Conservation (phyloP, 768 basidiomycete genomes). For the Rhizopogon roseolus region DNA sequence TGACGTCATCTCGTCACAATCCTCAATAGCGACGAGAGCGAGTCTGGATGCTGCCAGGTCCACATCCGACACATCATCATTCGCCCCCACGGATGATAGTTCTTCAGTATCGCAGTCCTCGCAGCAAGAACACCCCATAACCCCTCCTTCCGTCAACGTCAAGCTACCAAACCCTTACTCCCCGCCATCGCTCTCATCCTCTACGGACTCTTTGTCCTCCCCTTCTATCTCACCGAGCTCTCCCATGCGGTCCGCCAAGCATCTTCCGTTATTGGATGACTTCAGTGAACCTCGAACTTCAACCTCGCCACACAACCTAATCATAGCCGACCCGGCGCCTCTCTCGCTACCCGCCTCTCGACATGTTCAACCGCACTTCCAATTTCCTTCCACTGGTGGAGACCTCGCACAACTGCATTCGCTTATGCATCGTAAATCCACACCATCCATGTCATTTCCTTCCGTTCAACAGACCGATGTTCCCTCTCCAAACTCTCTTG, state of each 20-base stretch:
- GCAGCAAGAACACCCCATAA: conserved; percentile 25
- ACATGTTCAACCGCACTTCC: conserved; percentile 9
- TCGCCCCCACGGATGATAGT: conserved; percentile 23
- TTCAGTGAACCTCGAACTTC: conserved; percentile 19
- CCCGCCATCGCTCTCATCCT: conserved; percentile 53
- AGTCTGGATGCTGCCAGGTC: conserved; percentile 8
- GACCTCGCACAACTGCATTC: conserved; percentile 21
- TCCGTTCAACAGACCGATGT: conserved; percentile 25
- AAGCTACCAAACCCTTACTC: conserved; percentile 19
- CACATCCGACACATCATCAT: conserved; percentile 16
- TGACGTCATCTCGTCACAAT: neutral
- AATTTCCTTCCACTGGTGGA: conserved; percentile 40
- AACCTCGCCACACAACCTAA: conserved; percentile 19
- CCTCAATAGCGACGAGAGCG: neutral
- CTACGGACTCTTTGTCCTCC: conserved; percentile 56
- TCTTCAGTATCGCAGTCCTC: conserved; percentile 30
- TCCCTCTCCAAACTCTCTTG: conserved; percentile 32
- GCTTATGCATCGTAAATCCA: conserved; percentile 31
- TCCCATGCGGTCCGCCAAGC: conserved; percentile 27
- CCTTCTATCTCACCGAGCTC: conserved; percentile 47
- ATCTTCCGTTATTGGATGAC: conserved; percentile 33
- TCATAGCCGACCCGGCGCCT: conserved; percentile 25
- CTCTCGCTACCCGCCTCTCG: conserved; percentile 21
- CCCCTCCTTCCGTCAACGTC: conserved; percentile 28
- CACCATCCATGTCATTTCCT: conserved; percentile 28